Conservation (phyloP, 768 basidiomycete species). For the Daedaleopsis nitida region DNA sequence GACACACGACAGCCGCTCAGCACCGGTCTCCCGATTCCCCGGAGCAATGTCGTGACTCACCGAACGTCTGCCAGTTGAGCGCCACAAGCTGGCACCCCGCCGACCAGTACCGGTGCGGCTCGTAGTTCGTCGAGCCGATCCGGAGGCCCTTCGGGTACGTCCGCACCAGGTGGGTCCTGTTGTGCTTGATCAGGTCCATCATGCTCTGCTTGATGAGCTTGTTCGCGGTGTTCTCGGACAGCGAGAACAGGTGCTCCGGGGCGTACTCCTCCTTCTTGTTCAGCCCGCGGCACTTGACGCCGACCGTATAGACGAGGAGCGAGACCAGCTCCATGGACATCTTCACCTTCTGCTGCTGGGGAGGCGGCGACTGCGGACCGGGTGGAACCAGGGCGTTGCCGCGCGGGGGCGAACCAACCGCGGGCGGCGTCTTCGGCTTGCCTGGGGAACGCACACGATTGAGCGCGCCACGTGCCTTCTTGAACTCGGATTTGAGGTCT, state of each 20-base stretch:
- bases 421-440: slow-evolving; percentile 11
- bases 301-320: slow-evolving; percentile 91
- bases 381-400: not conserved
- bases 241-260: slow-evolving; percentile 88
- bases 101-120: slow-evolving; percentile 89
- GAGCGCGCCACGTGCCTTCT: slow-evolving; percentile 43
- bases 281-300: slow-evolving; percentile 91
- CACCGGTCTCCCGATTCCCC: not conserved
- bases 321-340: slow-evolving; percentile 76
- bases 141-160: slow-evolving; percentile 86
- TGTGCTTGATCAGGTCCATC: slow-evolving; percentile 84
- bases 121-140: slow-evolving; percentile 83
- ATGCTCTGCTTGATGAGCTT: slow-evolving; percentile 71
- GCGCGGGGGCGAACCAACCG: not conserved
- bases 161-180: slow-evolving; percentile 76
- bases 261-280: slow-evolving; percentile 85
- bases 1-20: not conserved
- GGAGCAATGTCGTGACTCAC: slow-evolving; percentile 44
- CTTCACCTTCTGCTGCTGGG: slow-evolving; percentile 45
- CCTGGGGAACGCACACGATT: slow-evolving; percentile 33
- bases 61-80: slow-evolving; percentile 97
- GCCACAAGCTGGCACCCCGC: slow-evolving; percentile 89
- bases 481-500: slow-evolving; percentile 43
- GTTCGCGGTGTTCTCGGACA: slow-evolving; percentile 82
- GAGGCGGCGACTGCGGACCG: slow-evolving; percentile 6